phyloP scores from a whole-genome alignment of 1,284 basidiomycete species.

The Lentinula novae-zelandiae region DNA sequence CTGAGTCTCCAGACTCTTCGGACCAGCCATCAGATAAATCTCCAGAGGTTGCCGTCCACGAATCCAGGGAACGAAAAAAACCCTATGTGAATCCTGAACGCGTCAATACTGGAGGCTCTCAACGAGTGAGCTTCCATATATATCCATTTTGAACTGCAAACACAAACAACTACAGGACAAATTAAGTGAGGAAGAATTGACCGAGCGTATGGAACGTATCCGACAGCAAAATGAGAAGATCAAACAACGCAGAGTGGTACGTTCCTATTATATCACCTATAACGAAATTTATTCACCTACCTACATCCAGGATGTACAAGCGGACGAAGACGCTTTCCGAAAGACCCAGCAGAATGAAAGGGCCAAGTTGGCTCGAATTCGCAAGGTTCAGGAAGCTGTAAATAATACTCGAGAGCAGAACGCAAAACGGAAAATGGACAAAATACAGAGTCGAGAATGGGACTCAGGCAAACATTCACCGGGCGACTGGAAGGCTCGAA shows the following conservation, averaged over 20 bases:
- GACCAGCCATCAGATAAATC: neutral
- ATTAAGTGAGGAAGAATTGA: conserved; percentile 65
- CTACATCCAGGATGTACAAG: conserved; percentile 58
- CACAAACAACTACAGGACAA: conserved; percentile 54
- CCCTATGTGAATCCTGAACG: conserved; percentile 76
- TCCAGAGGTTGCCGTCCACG: neutral
- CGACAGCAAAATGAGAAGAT: conserved; percentile 79
- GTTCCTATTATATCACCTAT: conserved; percentile 14
- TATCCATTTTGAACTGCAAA: conserved; percentile 4
- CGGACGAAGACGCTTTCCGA: conserved; percentile 73
- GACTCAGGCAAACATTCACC: conserved; percentile 66
- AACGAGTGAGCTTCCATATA: conserved; percentile 46
- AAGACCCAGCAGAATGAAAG: conserved; percentile 47
- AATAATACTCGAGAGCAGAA: conserved; percentile 71
- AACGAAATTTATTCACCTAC: neutral
- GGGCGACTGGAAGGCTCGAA: conserved; percentile 32
- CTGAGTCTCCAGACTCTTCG: conserved; percentile 1
- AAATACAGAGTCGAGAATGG: conserved; percentile 74
- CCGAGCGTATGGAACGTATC: conserved; percentile 70
- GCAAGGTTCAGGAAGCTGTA: conserved; percentile 51
- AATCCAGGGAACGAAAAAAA: conserved; percentile 42
- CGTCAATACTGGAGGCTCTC: conserved; percentile 73
- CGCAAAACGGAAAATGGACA: conserved; percentile 75
- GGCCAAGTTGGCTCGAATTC: conserved; percentile 34
- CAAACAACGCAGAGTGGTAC: conserved; percentile 66